Percentiles rank a stretch among this genome's conserved stretches.
These are phyloP conservation scores for Amanita exitialis DNA, from an alignment of 768 basidiomycete species.

Conservation along the genomic window DNA sequence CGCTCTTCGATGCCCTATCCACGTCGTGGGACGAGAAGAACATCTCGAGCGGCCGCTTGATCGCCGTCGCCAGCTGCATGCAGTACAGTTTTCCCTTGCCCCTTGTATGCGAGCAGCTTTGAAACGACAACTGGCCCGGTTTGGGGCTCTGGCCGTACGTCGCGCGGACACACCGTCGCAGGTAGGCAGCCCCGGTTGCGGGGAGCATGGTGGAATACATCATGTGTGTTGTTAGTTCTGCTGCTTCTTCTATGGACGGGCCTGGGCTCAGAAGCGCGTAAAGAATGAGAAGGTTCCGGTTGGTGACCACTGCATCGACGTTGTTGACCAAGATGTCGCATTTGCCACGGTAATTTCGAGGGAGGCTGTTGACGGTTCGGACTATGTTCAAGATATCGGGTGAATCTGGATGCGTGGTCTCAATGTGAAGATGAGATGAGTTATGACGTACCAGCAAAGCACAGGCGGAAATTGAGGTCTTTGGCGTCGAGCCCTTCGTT, in stretches of 20 bases:
- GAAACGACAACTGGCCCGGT: conserved; percentile 28
- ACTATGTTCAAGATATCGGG: conserved; percentile 21
- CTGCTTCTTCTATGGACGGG: conserved; percentile 29
- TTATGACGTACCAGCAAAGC: conserved; percentile 19
- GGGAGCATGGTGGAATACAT: conserved; percentile 33
- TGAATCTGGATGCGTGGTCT: background rate
- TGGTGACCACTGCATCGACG: conserved; percentile 13
- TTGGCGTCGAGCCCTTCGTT: conserved; percentile 2
- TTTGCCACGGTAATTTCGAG: conserved; percentile 13
- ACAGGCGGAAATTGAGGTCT: conserved; percentile 13
- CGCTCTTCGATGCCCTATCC: conserved; percentile 18
- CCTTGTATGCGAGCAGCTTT: conserved; percentile 20
- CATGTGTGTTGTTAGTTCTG: conserved; percentile 29
- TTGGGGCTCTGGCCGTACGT: conserved; percentile 22
- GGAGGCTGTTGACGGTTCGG: conserved; percentile 18
- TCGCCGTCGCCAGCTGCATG: conserved; percentile 25
- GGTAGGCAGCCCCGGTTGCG: conserved; percentile 22
- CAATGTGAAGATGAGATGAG: background rate
- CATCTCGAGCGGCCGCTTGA: conserved; percentile 29
- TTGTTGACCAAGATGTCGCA: conserved; percentile 17
- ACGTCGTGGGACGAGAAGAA: conserved; percentile 21
- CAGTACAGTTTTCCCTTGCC: conserved; percentile 25
- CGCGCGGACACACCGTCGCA: conserved; percentile 22
- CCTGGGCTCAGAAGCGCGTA: conserved; percentile 18
- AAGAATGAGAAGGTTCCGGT: conserved; percentile 16